A percentile compares a stretch with the other conserved stretches of the same genome.
Conservation (phyloP, 345 rosid genomes). For the Salix brachista region DNA sequence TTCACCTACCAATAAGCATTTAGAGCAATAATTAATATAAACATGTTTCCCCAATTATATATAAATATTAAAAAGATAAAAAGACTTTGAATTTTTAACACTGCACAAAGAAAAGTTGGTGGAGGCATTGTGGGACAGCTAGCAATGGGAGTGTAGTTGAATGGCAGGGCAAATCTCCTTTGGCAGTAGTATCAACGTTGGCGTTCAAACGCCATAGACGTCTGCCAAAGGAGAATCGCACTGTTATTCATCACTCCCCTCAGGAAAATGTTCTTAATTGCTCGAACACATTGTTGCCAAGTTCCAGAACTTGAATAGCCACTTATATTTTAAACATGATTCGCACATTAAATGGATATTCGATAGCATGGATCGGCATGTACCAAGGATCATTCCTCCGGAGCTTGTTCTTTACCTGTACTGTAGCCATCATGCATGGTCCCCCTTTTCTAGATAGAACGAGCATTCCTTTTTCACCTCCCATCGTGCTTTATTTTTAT, state of each 20-base stretch:
- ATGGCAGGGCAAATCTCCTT: constrained; percentile 64
- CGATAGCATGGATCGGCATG: constrained; percentile 17
- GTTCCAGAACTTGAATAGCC: neutral
- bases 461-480: too few species aligned
- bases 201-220: neutral
- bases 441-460: constrained; percentile 26
- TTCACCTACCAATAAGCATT: neutral
- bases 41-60: too few species aligned
- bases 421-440: constrained; percentile 20
- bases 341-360: constrained; percentile 40
- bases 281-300: neutral
- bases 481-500: neutral
- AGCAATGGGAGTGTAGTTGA: constrained; percentile 17
- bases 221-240: constrained; percentile 43
- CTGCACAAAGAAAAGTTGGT: neutral
- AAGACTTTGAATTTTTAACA: neutral
- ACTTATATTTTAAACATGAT: constrained; percentile 14
- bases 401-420: constrained; percentile 9
- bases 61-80: too few species aligned
- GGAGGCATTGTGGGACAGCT: neutral
- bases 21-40: too few species aligned
- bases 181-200: constrained; percentile 35
- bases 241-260: constrained; percentile 37
- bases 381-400: constrained; percentile 36
- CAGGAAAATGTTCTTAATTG: neutral